Percentiles rank a stretch among this genome's conserved stretches.
phyloP scores from a whole-genome alignment of 2,329 filamentous ascomycete genomes.

The Didymellaceae sp. region DNA sequence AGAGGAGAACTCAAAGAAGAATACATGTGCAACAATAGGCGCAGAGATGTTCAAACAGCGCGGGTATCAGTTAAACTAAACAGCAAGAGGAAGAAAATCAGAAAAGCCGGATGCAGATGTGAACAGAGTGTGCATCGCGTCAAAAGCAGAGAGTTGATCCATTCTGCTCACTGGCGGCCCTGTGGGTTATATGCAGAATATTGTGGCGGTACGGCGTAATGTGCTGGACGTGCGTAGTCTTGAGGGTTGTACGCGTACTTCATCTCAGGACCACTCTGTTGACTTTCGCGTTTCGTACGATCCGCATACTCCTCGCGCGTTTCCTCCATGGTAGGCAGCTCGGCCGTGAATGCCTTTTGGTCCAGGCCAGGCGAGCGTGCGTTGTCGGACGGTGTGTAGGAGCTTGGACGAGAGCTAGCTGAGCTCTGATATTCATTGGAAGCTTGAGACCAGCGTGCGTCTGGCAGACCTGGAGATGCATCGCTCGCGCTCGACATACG shows the following conservation, averaged over 20 bases:
- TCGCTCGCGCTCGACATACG: slow-evolving; percentile 18
- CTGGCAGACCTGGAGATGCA: slow-evolving; percentile 34
- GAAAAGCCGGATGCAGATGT: neutral
- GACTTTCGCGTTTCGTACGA: slow-evolving; percentile 26
- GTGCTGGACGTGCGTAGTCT: slow-evolving; percentile 33
- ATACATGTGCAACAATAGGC: neutral
- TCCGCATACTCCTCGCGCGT: slow-evolving; percentile 43
- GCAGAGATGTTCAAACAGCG: neutral
- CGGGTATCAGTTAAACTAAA: slow-evolving; percentile 7
- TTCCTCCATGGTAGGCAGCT: slow-evolving; percentile 46
- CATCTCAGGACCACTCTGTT: slow-evolving; percentile 20
- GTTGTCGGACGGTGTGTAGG: slow-evolving; percentile 45
- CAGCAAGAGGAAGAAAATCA: neutral
- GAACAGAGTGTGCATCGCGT: neutral
- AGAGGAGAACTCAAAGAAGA: neutral
- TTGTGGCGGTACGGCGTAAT: slow-evolving; percentile 23
- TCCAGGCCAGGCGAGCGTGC: slow-evolving; percentile 45
- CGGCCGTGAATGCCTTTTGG: slow-evolving; percentile 42
- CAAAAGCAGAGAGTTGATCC: neutral
- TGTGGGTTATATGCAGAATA: slow-evolving; percentile 24
- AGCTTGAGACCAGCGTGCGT: slow-evolving; percentile 42
- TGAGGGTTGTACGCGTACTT: slow-evolving; percentile 47
- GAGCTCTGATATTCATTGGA: slow-evolving; percentile 38
- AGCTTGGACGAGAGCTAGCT: slow-evolving; percentile 42
- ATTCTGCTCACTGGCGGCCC: neutral